Evolutionary conservation across 129 eudicot species (phyloP).

Genomic region (Erigeron canadensis): DNA sequence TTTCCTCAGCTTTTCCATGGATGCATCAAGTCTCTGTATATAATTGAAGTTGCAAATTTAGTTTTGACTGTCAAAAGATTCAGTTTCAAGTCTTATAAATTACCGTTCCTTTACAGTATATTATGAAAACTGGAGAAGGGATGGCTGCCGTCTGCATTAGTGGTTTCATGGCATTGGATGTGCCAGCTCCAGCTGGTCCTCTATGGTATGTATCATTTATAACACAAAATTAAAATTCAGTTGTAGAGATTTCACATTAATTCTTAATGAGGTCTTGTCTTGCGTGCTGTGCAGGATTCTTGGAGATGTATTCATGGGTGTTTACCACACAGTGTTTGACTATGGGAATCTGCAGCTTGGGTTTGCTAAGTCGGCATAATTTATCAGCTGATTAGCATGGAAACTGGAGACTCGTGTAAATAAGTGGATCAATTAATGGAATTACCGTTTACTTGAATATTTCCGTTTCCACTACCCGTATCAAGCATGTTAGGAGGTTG

Average conservation of each 20-base stretch:
- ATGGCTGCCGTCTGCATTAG: conserved; percentile 61
- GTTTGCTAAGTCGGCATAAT: conserved; percentile 73
- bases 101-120: conserved; percentile 51
- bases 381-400: conserved; percentile 21
- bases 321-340: conserved; percentile 88
- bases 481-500: background rate
- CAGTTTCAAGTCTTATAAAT: background rate
- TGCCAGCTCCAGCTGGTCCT: conserved; percentile 83
- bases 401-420: conserved; percentile 30
- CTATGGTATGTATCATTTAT: conserved; percentile 56
- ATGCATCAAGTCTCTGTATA: background rate
- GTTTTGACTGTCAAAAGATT: background rate
- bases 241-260: background rate
- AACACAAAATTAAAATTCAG: background rate
- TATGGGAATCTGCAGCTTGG: conserved; percentile 78
- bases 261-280: background rate
- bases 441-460: conserved; percentile 17
- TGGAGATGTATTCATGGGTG: conserved; percentile 96
- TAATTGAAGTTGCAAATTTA: background rate
- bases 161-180: conserved; percentile 78
- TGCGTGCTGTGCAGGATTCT: conserved; percentile 64
- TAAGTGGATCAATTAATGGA: conserved; percentile 16
- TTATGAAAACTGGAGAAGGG: conserved; percentile 75
- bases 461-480: background rate
- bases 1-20: too few species aligned